Evolutionary conservation across 495 filamentous ascomycete species (phyloP), one percentile per base, ranked within the genome.

Genomic region (Diplogelasinospora grovesii): DNA sequence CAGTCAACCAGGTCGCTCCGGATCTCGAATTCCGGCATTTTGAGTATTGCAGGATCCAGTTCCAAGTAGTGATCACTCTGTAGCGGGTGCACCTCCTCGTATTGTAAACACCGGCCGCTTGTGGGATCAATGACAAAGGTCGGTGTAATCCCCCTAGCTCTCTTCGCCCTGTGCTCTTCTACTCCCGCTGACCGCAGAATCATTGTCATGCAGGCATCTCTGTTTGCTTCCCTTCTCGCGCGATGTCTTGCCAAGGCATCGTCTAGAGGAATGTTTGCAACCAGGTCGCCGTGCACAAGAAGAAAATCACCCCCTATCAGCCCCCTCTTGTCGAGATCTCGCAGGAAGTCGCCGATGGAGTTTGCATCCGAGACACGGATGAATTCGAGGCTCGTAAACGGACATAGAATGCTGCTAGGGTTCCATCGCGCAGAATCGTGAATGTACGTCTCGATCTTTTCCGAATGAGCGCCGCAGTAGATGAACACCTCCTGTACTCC

Each of bases 141-240:
- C 0, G 89, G 90, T 10, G 74, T 79, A 42, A 83, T 74, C 1
- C 79, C 77, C 25, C 82, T 75, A 2, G 79, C 69, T 63, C 86
- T 89, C 21, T 83, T 41, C 16, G 49, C 86, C 14, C 83, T 70
- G 61, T 95, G 86, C 20, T 58, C 48, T 15, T 64, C 68, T 2
- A 69, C 64, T n/a, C 86, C 86, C 2, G 80, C 85, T 61, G 88
- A 78, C 33, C 85, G 75, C 36, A 97, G 65, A 16, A 99, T 72
- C 79, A 97, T 88, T 18, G 92, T 99, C 93, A 99, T 99, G 64
- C 95, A 96, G 10, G 90, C 87, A 58, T 95, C 89, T 56, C 92
- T 90, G 64, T 94, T 85, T 36, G 77, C 75, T 56, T 79, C 78
- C 28, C 92, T 81, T 22, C 92, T 83, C 33, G 81, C 78, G 38